Evolutionary conservation across 2,329 filamentous ascomycete species (phyloP).

Genomic region (Apiospora rasikravindrae): DNA sequence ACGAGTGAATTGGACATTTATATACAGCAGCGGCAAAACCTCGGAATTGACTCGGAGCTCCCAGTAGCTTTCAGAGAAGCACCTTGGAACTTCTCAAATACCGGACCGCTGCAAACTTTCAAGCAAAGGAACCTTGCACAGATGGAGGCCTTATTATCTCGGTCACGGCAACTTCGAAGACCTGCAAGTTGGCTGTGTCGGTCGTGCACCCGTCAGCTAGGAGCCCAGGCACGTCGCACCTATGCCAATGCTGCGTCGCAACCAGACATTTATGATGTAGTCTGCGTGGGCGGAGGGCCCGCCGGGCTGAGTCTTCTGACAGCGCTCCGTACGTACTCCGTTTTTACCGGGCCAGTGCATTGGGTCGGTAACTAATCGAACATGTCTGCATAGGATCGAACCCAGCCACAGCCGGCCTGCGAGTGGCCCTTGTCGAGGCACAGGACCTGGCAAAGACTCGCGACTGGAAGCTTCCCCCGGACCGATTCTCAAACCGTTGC

Average conservation of each 20-base stretch:
- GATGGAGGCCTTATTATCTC: slow-evolving; percentile 34
- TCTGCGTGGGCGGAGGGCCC: slow-evolving; percentile 88
- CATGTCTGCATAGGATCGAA: slow-evolving; percentile 67
- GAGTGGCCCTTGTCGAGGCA: slow-evolving; percentile 87
- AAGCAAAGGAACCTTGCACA: slow-evolving; percentile 3
- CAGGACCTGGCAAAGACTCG: slow-evolving; percentile 78
- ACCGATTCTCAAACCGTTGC: slow-evolving; percentile 88
- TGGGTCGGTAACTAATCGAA: not conserved
- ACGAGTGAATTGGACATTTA: not conserved
- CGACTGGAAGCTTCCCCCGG: slow-evolving; percentile 68
- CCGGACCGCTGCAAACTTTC: not conserved
- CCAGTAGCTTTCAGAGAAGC: slow-evolving; percentile 6
- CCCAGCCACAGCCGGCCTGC: slow-evolving; percentile 75
- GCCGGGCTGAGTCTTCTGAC: slow-evolving; percentile 84
- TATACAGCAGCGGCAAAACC: not conserved
- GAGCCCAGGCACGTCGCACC: slow-evolving; percentile 43
- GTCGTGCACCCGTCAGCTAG: slow-evolving; percentile 50
- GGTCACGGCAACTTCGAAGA: slow-evolving; percentile 30
- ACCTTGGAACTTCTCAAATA: not conserved
- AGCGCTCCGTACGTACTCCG: slow-evolving; percentile 67
- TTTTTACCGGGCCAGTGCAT: not conserved
- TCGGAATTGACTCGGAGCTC: slow-evolving; percentile 7
- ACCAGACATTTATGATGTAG: slow-evolving; percentile 88
- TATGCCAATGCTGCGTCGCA: slow-evolving; percentile 47
- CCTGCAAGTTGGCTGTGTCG: slow-evolving; percentile 45